A percentile compares a stretch with the other conserved stretches of the same genome.
Conservation (phyloP, 2,329 filamentous ascomycete genomes). For the Phyllosticta capitalensis region DNA sequence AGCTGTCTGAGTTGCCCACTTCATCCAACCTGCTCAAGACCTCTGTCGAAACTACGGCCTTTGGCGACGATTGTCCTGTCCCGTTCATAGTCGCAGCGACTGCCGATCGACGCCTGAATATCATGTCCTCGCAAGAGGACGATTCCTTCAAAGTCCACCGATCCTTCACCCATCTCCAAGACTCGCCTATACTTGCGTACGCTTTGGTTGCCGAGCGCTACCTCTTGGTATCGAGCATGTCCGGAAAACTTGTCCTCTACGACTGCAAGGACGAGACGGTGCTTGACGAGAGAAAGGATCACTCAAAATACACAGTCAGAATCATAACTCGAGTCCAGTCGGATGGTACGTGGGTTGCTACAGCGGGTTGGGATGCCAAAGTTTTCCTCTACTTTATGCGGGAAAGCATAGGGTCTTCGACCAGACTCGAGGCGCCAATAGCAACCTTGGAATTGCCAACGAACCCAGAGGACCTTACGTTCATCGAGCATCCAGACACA, state of each 20-base stretch:
- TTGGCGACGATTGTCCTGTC: conserved; percentile 12
- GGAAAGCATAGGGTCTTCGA: conserved; percentile 14
- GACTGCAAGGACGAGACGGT: conserved; percentile 29
- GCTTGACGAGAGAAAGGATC: conserved; percentile 44
- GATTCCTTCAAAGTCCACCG: conserved; percentile 23
- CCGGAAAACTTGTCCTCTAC: conserved; percentile 45
- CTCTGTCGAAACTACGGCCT: conserved; percentile 32
- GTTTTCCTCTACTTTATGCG: conserved; percentile 41
- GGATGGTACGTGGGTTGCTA: conserved; percentile 35
- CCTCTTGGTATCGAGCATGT: conserved; percentile 49
- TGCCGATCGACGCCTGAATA: conserved; percentile 36
- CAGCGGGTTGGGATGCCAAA: conserved; percentile 52
- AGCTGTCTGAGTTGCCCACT: conserved; percentile 35
- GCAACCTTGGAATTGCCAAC: conserved; percentile 37
- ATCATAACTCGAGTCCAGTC: conserved; percentile 32
- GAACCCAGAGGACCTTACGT: conserved; percentile 49
- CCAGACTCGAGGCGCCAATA: conserved; percentile 19
- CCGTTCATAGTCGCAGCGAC: conserved; percentile 27
- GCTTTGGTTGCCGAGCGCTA: conserved; percentile 34
- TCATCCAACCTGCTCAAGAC: conserved; percentile 45
- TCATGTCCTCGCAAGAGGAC: conserved; percentile 31
- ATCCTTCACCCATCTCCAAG: conserved; percentile 34
- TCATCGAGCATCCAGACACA: conserved; percentile 42
- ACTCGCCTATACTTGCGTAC: conserved; percentile 47
- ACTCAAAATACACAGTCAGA: conserved; percentile 50